Evolutionary conservation across 2,329 filamentous ascomycete genomes (phyloP), one percentile per base, ranked within the genome.

Genomic region (Ustulina deusta): DNA sequence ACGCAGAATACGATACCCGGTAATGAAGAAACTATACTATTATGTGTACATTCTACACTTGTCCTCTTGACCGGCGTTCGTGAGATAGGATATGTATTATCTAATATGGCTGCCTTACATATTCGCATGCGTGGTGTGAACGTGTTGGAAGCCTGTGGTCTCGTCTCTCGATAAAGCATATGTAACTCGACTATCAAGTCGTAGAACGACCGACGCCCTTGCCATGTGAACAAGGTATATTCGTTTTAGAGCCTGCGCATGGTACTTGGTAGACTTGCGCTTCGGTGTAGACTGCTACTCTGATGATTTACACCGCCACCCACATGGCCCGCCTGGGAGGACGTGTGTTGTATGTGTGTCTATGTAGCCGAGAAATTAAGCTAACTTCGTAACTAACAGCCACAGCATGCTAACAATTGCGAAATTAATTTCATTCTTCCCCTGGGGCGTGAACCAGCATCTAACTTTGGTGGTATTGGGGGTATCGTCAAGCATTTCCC

Each of bases 1-100:
- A 60, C 34, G 20, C 67, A 51, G 44, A 69, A 64, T 55, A 49
- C 57, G 64, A 69, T 69, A 67, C 67, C 67, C 64, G 52, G 60
- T 67, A 44, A 44, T 54, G 52, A 51, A 46, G 15, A 49, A 60
- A 63, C 10, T 44, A 67, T 40, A 66, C 10, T 51, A 25, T 15
- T 54, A 34, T 27, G 6, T 63, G 36, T 59, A 34, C 7, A 40
- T 42, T 40, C 38, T 57, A 38, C 42, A 7, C 5, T 49, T 38
- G 1, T 34, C 25, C 38, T 62, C 27, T 62, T 58, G 40, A 46
- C 63, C 13, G 63, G 59, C 58, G 54, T 60, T 63, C 1, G 25
- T 36, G 42, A 55, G 63, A 60, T 56, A 27, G 42, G 27, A 48
- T 54, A 27, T 68, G 22, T 48, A 58, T 64, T 49, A 29, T 68